Evolutionary conservation across 768 basidiomycete species (phyloP).

Genomic region (Russula emetica): DNA sequence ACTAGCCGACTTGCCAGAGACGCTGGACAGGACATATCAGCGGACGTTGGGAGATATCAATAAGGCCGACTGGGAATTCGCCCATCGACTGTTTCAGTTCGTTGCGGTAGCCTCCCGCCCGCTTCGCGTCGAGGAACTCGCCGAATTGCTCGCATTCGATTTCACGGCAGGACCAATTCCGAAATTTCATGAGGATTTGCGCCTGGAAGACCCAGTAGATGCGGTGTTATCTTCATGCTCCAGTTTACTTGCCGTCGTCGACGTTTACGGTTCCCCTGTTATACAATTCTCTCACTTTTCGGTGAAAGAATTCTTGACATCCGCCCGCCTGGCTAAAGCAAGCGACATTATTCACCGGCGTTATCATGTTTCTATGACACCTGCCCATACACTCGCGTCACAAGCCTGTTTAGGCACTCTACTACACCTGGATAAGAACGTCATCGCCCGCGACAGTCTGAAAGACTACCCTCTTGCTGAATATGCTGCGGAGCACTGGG

Average conservation of each 20-base stretch:
- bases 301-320: too few species aligned
- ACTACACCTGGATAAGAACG: too few species aligned
- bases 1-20: neutral
- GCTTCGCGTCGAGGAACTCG: neutral
- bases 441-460: too few species aligned
- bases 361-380: too few species aligned
- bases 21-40: neutral
- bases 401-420: too few species aligned
- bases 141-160: neutral
- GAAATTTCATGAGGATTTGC: neutral
- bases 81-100: neutral
- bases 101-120: neutral
- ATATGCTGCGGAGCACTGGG: too few species aligned
- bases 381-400: too few species aligned
- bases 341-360: too few species aligned
- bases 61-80: neutral
- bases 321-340: too few species aligned
- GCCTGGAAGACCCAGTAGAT: neutral
- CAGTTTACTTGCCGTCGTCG: neutral
- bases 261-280: neutral
- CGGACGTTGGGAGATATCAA: neutral
- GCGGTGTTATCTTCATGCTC: neutral
- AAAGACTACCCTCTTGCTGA: too few species aligned
- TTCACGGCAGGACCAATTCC: neutral
- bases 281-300: too few species aligned